phyloP scores from a whole-genome alignment of 2,329 filamentous ascomycete species.

The Apiospora sp. region DNA sequence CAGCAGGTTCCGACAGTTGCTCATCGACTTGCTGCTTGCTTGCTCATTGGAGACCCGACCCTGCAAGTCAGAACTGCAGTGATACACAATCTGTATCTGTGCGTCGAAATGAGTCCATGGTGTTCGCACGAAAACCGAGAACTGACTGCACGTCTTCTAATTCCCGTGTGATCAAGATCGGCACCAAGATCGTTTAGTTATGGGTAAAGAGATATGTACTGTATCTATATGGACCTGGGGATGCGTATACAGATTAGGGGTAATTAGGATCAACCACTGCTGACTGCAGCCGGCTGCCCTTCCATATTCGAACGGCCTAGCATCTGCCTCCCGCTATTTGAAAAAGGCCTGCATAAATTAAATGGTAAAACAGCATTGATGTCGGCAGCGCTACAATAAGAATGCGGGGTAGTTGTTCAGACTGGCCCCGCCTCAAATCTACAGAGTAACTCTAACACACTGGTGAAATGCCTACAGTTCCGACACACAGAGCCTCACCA shows the following conservation, averaged over 20 bases:
- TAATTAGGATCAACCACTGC: neutral
- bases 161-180: neutral
- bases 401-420: slow-evolving; percentile 5
- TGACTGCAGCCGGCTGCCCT: neutral
- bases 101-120: neutral
- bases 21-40: neutral
- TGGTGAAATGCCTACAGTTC: neutral
- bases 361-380: neutral
- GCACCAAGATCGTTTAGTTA: neutral
- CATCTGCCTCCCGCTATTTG: neutral
- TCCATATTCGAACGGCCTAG: neutral
- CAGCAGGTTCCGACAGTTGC: neutral
- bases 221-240: neutral
- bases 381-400: neutral
- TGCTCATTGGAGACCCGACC: slow-evolving; percentile 4
- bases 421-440: neutral
- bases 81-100: slow-evolving; percentile 1
- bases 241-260: neutral
- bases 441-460: neutral
- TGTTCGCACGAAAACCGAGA: neutral
- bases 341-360: neutral
- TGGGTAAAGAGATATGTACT: neutral
- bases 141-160: neutral
- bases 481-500: neutral
- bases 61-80: slow-evolving; percentile 14